These are phyloP conservation scores for Collybiopsis confluens DNA, from an alignment of 768 basidiomycete genomes.

Conservation along the genomic window DNA sequence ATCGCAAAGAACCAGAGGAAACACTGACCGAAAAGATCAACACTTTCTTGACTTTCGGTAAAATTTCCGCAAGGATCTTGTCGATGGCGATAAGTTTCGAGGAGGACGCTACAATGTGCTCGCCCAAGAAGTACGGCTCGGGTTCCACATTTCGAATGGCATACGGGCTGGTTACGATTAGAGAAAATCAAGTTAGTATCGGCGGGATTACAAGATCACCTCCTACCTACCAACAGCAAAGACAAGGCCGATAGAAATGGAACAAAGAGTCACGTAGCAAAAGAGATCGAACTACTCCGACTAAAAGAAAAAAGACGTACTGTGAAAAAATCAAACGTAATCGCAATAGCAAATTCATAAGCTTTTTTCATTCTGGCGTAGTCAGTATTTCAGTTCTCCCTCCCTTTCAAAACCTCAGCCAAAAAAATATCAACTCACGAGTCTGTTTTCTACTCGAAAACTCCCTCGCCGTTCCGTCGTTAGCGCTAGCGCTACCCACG, in stretches of 20 bases:
- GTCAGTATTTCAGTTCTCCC: no score
- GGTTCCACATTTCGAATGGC: conserved; percentile 46
- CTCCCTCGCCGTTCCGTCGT: no score
- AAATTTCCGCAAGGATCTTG: conserved; percentile 50
- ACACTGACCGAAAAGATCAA: conserved; percentile 66
- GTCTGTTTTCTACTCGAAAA: no score
- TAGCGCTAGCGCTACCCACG: no score
- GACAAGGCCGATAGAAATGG: no score
- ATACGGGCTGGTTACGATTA: no score
- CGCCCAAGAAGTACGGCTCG: conserved; percentile 44
- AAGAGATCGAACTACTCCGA: no score
- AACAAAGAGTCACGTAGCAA: neutral
- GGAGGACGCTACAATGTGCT: conserved; percentile 52
- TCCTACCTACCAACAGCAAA: no score
- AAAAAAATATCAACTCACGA: no score
- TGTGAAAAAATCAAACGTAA: conserved; percentile 70
- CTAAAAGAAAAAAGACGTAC: conserved; percentile 25
- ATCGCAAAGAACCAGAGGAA: neutral
- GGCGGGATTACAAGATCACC: no score
- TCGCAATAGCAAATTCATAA: conserved; percentile 71
- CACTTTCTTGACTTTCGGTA: conserved; percentile 58
- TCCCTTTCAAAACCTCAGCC: no score
- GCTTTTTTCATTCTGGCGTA: conserved; percentile 48
- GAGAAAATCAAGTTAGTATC: no score
- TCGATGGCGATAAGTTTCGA: conserved; percentile 55